These are phyloP conservation scores for Zea luxurians DNA, from an alignment of 176 grass and related monocot genomes.

Conservation along the genomic window DNA sequence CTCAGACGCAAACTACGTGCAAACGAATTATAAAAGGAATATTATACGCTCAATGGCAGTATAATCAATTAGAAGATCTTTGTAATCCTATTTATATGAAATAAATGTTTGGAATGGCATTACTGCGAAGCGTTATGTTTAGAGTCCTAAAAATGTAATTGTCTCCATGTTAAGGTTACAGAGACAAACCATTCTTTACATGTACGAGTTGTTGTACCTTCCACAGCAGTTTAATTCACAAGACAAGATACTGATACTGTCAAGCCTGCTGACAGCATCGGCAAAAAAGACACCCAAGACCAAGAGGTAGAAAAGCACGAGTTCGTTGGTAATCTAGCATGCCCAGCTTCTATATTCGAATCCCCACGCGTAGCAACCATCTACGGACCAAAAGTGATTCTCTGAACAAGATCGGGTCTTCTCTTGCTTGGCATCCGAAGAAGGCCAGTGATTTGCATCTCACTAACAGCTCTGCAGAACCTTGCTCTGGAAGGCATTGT, in stretches of 20 bases:
- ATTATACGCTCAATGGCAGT: too few species aligned
- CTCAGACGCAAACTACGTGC: too few species aligned
- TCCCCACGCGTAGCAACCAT: neutral
- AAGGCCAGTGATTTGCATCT: constrained; percentile 76
- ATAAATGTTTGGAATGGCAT: too few species aligned
- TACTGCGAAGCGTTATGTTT: too few species aligned
- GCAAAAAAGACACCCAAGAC: neutral
- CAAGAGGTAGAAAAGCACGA: neutral
- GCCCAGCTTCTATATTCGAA: too few species aligned
- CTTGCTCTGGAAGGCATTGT: constrained; percentile 59
- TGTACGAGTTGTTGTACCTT: neutral
- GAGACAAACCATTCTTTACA: neutral
- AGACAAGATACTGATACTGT: neutral
- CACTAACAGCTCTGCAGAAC: constrained; percentile 81
- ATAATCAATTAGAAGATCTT: too few species aligned
- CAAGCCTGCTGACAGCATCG: neutral
- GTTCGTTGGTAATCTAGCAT: neutral
- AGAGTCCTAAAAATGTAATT: too few species aligned
- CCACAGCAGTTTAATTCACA: neutral
- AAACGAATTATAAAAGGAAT: too few species aligned
- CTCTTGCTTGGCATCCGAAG: constrained; percentile 86
- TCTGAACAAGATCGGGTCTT: constrained; percentile 83
- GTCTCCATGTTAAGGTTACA: neutral
- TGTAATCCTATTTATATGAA: too few species aligned
- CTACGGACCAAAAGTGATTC: constrained; percentile 79